These are phyloP conservation scores for Trypanosoma mega DNA, from an alignment of 208 protist genomes.

Conservation along the genomic window DNA sequence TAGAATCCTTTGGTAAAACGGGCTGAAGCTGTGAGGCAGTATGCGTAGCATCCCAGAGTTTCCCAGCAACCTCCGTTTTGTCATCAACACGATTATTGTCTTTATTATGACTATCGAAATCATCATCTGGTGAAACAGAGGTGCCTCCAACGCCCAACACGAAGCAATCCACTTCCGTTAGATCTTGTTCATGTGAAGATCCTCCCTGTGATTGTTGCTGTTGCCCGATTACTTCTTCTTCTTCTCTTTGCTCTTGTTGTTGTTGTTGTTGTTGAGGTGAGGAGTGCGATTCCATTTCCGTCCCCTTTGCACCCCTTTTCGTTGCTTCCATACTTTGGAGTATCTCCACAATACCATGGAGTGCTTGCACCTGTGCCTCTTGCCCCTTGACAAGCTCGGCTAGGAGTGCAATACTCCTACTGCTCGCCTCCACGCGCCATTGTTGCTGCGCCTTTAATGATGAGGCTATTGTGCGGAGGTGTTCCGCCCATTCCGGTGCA, in stretches of 20 bases:
- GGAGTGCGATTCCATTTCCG: background rate
- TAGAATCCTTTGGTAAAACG: constrained; percentile 3
- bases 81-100: background rate
- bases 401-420: constrained; percentile 14
- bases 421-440: constrained; percentile 4
- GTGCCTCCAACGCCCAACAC: constrained; percentile 10
- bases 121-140: background rate
- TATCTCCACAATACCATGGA: constrained; percentile 11
- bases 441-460: constrained; percentile 16
- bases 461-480: too few species aligned
- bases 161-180: too few species aligned
- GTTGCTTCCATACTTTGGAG: constrained; percentile 7
- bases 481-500: background rate
- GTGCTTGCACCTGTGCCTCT: constrained; percentile 14
- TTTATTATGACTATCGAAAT: background rate
- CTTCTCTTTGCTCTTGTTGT: too few species aligned
- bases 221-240: too few species aligned
- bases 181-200: too few species aligned
- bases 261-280: background rate
- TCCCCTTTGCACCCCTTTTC: background rate
- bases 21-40: background rate
- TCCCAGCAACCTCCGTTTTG: too few species aligned
- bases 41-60: background rate
- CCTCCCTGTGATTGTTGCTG: too few species aligned
- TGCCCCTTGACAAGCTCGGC: constrained; percentile 14